Conservation (phyloP, 176 grass and related monocot genomes). For the Rhynchospora breviuscula region DNA sequence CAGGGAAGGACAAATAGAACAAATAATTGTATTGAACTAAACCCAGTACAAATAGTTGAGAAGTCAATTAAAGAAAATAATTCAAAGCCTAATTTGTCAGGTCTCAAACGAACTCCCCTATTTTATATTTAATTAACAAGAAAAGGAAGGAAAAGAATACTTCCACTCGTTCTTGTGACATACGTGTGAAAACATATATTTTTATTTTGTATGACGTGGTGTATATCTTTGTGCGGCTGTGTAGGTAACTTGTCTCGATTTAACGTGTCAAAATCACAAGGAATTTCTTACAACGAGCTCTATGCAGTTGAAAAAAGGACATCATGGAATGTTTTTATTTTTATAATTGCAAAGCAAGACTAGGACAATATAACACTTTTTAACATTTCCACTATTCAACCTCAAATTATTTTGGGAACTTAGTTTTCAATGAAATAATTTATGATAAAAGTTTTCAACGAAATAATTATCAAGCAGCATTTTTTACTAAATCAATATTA, state of each 20-base stretch:
- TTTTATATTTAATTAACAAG: background rate
- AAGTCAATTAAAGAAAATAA: background rate
- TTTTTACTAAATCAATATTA: background rate
- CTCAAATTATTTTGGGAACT: background rate
- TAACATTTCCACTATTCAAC: background rate
- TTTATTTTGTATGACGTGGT: background rate
- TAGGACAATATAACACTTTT: constrained; percentile 8
- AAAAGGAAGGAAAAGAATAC: background rate
- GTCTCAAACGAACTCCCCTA: background rate
- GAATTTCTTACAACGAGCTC: background rate
- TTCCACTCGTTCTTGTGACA: background rate
- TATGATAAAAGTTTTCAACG: background rate
- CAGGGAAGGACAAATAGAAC: no score
- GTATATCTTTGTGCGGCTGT: background rate
- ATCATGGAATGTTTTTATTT: constrained; percentile 4
- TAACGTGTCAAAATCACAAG: constrained; percentile 15
- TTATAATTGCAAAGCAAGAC: background rate
- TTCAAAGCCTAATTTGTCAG: background rate
- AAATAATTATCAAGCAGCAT: background rate
- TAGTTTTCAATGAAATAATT: background rate
- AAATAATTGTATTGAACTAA: no score
- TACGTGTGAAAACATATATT: background rate
- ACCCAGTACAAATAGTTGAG: background rate
- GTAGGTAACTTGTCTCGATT: constrained; percentile 2
- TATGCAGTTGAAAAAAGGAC: background rate